Evolutionary conservation across 768 basidiomycete genomes (phyloP), one percentile per base, ranked within the genome.

Genomic region (Tubosaeta sp.): DNA sequence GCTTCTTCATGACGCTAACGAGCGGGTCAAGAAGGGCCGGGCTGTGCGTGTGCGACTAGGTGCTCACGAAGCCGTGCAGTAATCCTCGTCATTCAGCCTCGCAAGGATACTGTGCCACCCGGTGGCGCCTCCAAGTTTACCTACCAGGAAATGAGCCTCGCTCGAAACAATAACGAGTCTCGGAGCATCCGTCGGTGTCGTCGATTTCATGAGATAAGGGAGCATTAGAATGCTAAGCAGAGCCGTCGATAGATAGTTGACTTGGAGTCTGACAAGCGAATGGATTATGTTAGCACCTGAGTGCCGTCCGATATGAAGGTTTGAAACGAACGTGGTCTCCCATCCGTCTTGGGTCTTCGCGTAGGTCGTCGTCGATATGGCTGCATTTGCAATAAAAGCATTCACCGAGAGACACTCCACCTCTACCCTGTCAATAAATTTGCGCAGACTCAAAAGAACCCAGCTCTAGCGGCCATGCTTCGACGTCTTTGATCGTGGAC

Each of bases 391-490:
- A 25, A 73, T 58, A 13, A 74, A 49, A 9, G 64, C 60, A 14
- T 70, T 63, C 25, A 71, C 47, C 12, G 62, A 52, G n/a, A 54
- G 46, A 8, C 51, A 57, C 34, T 72, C 69, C 17, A 32, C 46
- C 29, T 72, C 65, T 27, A 65, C 53, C 27, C 56, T 56, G 41
- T 66, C 59, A 31, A 55, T 66, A 51, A 74, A 74, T 29, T 49
- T 59, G 35, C 57, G 59, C 67, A 32, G 68, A 71, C 10, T 59
- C 62, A 37, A 74, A 72, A 14, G 59, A 63, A 8, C 52, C 38
- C 42, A 74, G 51, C 35, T 74, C 73, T 33, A 74, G 55, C 16
- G 62, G 48, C 72, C 71, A 74, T 14, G 63, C 59, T 26, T 68
- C 64, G 16, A 65, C 43, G 11, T 46, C 35, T 16, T 48, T 51